Conservation (phyloP, 1,284 basidiomycete genomes). For the Athelia psychrophila region DNA sequence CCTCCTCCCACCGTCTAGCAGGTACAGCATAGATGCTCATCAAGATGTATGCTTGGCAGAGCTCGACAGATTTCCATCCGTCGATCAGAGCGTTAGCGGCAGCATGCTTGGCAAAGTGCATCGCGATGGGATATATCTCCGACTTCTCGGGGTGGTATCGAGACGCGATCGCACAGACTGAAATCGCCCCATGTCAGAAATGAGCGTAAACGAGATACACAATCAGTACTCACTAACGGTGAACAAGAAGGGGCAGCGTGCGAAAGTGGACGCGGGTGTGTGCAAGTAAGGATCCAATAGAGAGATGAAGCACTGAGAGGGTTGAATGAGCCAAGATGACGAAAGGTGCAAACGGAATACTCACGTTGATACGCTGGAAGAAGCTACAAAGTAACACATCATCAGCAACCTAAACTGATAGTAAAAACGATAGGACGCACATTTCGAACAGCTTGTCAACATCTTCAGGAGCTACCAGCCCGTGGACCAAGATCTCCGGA, state of each 20-base stretch:
- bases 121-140: constrained; percentile 79
- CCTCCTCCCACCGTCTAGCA: constrained; percentile 74
- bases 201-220: too few relatives aligned
- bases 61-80: constrained; percentile 71
- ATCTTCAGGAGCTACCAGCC: constrained; percentile 75
- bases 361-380: constrained; percentile 67
- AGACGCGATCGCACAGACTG: constrained; percentile 78
- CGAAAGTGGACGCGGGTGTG: constrained; percentile 68
- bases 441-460: constrained; percentile 83
- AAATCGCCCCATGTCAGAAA: constrained; percentile 2
- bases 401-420: constrained; percentile 2
- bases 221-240: constrained; percentile 77
- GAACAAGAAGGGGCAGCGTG: constrained; percentile 79
- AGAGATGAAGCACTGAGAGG: constrained; percentile 63
- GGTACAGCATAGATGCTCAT: constrained; percentile 74
- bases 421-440: constrained; percentile 39
- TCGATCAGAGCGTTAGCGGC: constrained; percentile 77
- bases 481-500: constrained; percentile 81
- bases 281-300: constrained; percentile 73
- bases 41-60: constrained; percentile 62
- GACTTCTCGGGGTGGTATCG: constrained; percentile 74
- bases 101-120: constrained; percentile 83
- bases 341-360: constrained; percentile 17
- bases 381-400: constrained; percentile 40
- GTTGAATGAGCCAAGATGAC: constrained; percentile 6